Evolutionary conservation across 148 eudicot genomes (phyloP).

Genomic region (Nyssa sinensis): DNA sequence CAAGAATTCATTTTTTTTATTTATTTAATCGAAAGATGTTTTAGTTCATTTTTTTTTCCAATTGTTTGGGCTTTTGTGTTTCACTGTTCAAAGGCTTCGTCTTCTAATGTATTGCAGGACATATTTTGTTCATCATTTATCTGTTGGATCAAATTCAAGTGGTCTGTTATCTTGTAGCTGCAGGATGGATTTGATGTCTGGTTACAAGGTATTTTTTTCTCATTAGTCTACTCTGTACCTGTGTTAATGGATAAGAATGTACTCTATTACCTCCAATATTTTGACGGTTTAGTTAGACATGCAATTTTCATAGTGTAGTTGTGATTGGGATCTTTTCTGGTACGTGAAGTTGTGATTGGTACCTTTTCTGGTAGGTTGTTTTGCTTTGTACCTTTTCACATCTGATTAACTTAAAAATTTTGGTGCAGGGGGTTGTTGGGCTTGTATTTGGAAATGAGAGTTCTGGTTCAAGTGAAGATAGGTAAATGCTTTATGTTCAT

Average conservation of each 20-base stretch:
- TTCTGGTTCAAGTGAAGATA: constrained; percentile 76
- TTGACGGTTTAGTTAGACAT: too few relatives aligned
- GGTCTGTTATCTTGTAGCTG: not conserved
- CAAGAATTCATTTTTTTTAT: too few relatives aligned
- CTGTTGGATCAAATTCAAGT: constrained; percentile 6
- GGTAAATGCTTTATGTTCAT: constrained; percentile 35
- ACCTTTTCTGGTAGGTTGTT: too few relatives aligned
- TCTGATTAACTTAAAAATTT: constrained; percentile 13
- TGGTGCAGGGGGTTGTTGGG: constrained; percentile 83
- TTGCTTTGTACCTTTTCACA: not conserved
- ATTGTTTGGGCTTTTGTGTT: not conserved
- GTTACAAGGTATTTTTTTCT: constrained; percentile 25
- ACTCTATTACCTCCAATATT: too few relatives aligned
- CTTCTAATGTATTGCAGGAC: not conserved
- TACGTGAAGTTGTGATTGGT: too few relatives aligned
- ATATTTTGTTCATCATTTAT: not conserved
- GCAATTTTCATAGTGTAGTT: too few relatives aligned
- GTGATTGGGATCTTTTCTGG: too few relatives aligned
- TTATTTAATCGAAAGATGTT: too few relatives aligned
- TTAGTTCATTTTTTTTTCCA: not conserved
- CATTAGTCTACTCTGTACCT: not conserved
- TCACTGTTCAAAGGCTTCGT: not conserved
- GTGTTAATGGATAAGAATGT: too few relatives aligned
- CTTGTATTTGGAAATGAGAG: constrained; percentile 88
- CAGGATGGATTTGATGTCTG: constrained; percentile 34